Evolutionary conservation across 2,329 filamentous ascomycete species (phyloP).

Genomic region (Chalaropsis ovoidea): DNA sequence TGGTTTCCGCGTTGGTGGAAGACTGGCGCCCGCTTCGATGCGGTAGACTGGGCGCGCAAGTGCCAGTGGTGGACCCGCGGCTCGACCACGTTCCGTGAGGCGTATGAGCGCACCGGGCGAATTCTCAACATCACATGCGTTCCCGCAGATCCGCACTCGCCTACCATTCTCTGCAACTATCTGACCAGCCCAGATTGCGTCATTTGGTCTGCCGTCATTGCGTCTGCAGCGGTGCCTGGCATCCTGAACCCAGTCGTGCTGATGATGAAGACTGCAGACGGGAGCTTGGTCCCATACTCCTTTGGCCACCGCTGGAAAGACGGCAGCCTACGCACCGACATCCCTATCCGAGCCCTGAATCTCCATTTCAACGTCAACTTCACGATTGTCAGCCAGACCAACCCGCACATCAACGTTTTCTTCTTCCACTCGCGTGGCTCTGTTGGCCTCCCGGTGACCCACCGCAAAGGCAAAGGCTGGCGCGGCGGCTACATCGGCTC

Average conservation of each 20-base stretch:
- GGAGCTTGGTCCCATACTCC: constrained; percentile 73
- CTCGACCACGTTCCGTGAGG: constrained; percentile 88
- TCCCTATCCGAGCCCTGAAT: constrained; percentile 87
- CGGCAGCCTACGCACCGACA: constrained; percentile 85
- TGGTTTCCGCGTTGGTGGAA: constrained; percentile 83
- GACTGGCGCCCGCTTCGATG: constrained; percentile 89
- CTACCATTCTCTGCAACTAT: constrained; percentile 86
- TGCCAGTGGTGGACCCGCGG: constrained; percentile 86
- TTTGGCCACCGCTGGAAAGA: constrained; percentile 99
- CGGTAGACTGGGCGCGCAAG: constrained; percentile 76
- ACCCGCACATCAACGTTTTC: constrained; percentile 96
- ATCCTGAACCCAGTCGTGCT: constrained; percentile 93
- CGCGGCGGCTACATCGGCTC: constrained; percentile 88
- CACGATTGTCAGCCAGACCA: constrained; percentile 78
- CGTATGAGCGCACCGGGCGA: constrained; percentile 83
- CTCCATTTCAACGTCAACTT: constrained; percentile 98
- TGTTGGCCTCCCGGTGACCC: constrained; percentile 86
- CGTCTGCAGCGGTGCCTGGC: constrained; percentile 88
- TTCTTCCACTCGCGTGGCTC: constrained; percentile 93
- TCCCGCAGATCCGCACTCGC: constrained; percentile 88
- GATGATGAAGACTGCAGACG: constrained; percentile 73
- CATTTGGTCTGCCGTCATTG: constrained; percentile 93
- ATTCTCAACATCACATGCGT: constrained; percentile 95
- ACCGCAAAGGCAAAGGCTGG: constrained; percentile 88
- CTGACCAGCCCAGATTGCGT: constrained; percentile 92